phyloP scores from a whole-genome alignment of 106 monocot species.

The Phalaenopsis equestris region DNA sequence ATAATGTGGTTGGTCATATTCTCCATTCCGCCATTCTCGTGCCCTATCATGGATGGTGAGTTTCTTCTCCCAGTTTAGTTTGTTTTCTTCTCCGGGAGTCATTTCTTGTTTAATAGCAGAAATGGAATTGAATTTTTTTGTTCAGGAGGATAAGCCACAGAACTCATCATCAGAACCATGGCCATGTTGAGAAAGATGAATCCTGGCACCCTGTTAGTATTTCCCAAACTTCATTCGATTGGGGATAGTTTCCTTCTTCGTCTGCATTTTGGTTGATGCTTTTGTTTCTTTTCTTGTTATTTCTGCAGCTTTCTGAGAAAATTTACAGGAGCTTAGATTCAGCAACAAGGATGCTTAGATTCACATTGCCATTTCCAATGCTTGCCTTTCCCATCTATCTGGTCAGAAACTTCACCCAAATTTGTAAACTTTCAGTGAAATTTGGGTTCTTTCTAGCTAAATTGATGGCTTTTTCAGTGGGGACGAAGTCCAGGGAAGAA shows the following conservation, averaged over 20 bases:
- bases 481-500: conserved; percentile 67
- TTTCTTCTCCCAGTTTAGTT: not conserved
- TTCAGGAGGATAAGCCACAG: conserved; percentile 95
- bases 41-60: conserved; percentile 93
- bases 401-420: conserved; percentile 24
- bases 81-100: not conserved
- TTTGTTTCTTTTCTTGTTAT: not conserved
- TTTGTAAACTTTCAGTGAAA: not conserved
- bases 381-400: conserved; percentile 74
- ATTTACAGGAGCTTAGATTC: conserved; percentile 45
- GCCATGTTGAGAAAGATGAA: conserved; percentile 95
- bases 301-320: conserved; percentile 53
- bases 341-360: conserved; percentile 32
- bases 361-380: conserved; percentile 63
- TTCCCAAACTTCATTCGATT: not conserved
- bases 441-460: not conserved
- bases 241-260: not conserved
- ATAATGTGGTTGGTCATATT: conserved; percentile 80
- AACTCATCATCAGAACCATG: conserved; percentile 95
- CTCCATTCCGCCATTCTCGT: conserved; percentile 87
- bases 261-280: not conserved
- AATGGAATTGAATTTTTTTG: conserved; percentile 3
- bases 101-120: not conserved
- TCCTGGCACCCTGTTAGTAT: conserved; percentile 92
- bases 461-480: conserved; percentile 27